phyloP scores from a whole-genome alignment of 2,329 filamentous ascomycete species.

The Sporothrix luriei region DNA sequence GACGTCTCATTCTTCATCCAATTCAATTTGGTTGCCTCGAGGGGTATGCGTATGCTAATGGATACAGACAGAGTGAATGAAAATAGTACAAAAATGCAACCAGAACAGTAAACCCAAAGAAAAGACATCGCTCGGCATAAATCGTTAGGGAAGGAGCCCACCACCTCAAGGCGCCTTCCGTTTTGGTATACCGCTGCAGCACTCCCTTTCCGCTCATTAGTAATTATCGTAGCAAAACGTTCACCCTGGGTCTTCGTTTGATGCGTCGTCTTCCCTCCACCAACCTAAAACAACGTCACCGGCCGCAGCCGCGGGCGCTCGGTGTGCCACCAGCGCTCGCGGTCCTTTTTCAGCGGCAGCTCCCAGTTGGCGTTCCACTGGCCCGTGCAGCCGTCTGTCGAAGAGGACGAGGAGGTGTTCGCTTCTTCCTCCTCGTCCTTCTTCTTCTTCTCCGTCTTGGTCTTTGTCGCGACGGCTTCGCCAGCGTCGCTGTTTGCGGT shows the following conservation, averaged over 20 bases:
- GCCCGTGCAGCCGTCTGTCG: constrained; percentile 40
- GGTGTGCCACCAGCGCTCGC: constrained; percentile 44
- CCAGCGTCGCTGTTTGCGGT: not conserved
- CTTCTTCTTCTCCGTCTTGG: constrained; percentile 29
- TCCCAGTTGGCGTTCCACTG: constrained; percentile 42
- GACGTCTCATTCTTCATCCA: not conserved
- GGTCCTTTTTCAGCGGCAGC: constrained; percentile 43
- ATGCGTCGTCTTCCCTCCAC: too few relatives aligned
- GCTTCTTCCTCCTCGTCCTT: not conserved
- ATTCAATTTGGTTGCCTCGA: constrained; percentile 6
- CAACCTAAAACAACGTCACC: constrained; percentile 31
- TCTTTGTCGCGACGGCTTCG: constrained; percentile 34
- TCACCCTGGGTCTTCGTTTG: not conserved
- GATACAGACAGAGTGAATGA: not conserved
- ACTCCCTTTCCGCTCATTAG: not conserved
- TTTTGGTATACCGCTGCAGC: not conserved
- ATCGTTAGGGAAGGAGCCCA: constrained; percentile 9
- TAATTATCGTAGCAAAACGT: constrained; percentile 7
- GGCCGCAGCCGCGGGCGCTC: constrained; percentile 43
- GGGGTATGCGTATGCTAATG: not conserved
- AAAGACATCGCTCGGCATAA: not conserved
- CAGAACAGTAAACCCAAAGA: not conserved
- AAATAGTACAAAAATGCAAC: not conserved
- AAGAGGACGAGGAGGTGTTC: not conserved
- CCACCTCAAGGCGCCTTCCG: constrained; percentile 8